These are phyloP conservation scores for Solanum sejunctum DNA, from an alignment of 257 asterid genomes.

Conservation along the genomic window DNA sequence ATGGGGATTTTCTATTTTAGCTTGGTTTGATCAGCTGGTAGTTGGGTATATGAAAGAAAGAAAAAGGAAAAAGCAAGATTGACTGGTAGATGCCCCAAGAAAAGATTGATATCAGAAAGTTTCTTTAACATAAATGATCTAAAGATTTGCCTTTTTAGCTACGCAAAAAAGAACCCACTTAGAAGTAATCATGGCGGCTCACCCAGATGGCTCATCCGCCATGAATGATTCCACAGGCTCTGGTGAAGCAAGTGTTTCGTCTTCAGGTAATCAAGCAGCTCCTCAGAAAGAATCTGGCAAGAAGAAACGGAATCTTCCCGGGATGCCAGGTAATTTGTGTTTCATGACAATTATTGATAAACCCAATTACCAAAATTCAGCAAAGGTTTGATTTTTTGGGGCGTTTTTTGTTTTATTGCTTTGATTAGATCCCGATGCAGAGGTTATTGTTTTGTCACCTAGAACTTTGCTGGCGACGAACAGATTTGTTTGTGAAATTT, in stretches of 20 bases:
- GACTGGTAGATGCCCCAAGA: conserved; percentile 4
- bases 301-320: conserved; percentile 81
- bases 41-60: conserved; percentile 4
- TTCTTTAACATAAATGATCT: neutral
- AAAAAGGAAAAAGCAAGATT: neutral
- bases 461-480: conserved; percentile 58
- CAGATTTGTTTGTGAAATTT: conserved; percentile 77
- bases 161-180: neutral
- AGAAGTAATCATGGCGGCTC: conserved; percentile 1
- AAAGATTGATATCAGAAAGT: neutral
- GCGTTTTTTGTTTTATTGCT: neutral
- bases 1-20: conserved; percentile 1
- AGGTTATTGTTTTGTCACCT: conserved; percentile 78
- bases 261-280: conserved; percentile 23
- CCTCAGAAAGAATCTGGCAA: conserved; percentile 32
- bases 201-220: conserved; percentile 8
- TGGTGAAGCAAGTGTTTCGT: conserved; percentile 29
- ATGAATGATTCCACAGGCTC: conserved; percentile 42
- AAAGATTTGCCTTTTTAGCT: neutral
- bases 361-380: neutral
- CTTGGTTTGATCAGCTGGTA: conserved; percentile 1
- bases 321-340: conserved; percentile 70
- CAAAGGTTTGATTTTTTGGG: neutral
- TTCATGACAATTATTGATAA: neutral
- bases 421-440: conserved; percentile 71